A percentile compares a stretch with the other conserved stretches of the same genome.
These are phyloP conservation scores for Alternaria arborescens DNA, from an alignment of 2,329 filamentous ascomycete species.

Conservation along the genomic window DNA sequence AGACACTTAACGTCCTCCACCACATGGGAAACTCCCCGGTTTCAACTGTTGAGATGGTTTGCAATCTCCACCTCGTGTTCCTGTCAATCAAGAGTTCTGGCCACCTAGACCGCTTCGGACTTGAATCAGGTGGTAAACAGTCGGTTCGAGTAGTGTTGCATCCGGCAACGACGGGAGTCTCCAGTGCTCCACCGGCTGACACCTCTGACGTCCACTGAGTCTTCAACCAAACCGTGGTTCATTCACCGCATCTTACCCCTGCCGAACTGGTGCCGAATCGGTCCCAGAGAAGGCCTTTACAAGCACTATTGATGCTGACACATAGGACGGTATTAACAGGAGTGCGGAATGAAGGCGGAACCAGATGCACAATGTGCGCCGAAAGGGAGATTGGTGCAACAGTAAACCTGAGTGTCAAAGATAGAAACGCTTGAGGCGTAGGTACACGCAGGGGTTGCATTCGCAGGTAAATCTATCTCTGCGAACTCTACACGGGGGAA, in stretches of 20 bases:
- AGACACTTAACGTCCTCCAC: conserved; percentile 4
- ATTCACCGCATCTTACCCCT: conserved; percentile 19
- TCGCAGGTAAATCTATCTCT: conserved; percentile 9
- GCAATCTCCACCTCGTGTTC: conserved; percentile 2
- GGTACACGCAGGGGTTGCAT: conserved; percentile 1
- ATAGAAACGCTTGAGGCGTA: not conserved
- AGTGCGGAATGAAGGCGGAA: not conserved
- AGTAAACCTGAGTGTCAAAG: not conserved
- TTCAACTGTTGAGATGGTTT: not conserved
- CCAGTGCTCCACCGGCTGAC: conserved; percentile 8
- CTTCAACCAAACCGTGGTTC: conserved; percentile 16
- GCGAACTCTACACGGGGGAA: conserved; percentile 2
- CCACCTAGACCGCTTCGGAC: conserved; percentile 6
- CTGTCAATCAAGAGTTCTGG: not conserved
- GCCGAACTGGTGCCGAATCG: conserved; percentile 11
- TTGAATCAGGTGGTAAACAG: conserved; percentile 2
- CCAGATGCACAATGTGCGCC: not conserved
- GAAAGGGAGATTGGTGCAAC: not conserved
- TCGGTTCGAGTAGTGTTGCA: conserved; percentile 2
- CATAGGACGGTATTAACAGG: not conserved
- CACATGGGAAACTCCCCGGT: not conserved
- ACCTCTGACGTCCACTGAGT: conserved; percentile 7
- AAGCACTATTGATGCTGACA: not conserved
- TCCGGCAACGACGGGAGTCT: conserved; percentile 8
- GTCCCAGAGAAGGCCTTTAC: not conserved